Conservation (phyloP, 2,329 filamentous ascomycete genomes). For the Colletotrichum navitas region DNA sequence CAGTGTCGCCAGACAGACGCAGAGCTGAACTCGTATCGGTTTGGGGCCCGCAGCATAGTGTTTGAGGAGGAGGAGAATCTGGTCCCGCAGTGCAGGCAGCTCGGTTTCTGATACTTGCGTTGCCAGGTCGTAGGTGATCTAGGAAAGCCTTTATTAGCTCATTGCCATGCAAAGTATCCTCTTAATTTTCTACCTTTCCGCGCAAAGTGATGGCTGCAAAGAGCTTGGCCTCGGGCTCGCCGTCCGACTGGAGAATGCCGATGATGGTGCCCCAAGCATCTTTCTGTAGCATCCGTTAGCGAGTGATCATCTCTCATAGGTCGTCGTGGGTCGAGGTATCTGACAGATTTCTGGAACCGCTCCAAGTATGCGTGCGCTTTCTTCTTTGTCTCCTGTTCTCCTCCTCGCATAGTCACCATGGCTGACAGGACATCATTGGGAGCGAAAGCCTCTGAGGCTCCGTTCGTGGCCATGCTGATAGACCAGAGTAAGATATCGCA, state of each 20-base stretch:
- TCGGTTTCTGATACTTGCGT: slow-evolving; percentile 85
- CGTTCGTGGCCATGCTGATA: slow-evolving; percentile 74
- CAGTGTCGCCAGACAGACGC: slow-evolving; percentile 92
- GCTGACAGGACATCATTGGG: slow-evolving; percentile 83
- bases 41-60: slow-evolving; percentile 86
- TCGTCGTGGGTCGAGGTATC: slow-evolving; percentile 53
- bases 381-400: slow-evolving; percentile 84
- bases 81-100: slow-evolving; percentile 82
- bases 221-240: slow-evolving; percentile 86
- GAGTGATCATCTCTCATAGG: neutral
- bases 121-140: slow-evolving; percentile 96
- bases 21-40: slow-evolving; percentile 89
- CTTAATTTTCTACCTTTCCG: slow-evolving; percentile 80
- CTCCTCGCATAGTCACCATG: slow-evolving; percentile 91
- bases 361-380: slow-evolving; percentile 93
- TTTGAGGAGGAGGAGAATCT: slow-evolving; percentile 84
- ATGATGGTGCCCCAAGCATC: slow-evolving; percentile 93
- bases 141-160: slow-evolving; percentile 35
- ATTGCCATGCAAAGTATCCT: slow-evolving; percentile 28
- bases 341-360: slow-evolving; percentile 97
- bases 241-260: slow-evolving; percentile 84
- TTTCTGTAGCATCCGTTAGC: slow-evolving; percentile 65
- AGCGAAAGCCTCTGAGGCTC: slow-evolving; percentile 78
- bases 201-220: slow-evolving; percentile 98
- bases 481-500: neutral